A percentile compares a stretch with the other conserved stretches of the same genome.
phyloP scores from a whole-genome alignment of 805 yeast species.

The Candida berthetii region DNA sequence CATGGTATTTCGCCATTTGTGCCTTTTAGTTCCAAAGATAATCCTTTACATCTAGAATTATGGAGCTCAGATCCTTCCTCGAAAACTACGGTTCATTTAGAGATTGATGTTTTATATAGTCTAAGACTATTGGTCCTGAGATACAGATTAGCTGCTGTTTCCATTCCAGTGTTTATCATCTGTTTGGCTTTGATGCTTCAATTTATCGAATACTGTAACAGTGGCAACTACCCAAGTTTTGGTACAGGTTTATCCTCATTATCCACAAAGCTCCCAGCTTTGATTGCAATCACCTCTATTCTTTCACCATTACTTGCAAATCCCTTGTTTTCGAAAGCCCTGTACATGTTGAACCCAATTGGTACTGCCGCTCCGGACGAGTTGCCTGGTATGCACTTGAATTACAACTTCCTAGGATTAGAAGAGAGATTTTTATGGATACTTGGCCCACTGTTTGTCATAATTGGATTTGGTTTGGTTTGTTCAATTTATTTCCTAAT shows the following conservation, averaged over 20 bases:
- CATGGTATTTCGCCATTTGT: constrained; percentile 71
- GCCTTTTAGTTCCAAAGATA: constrained; percentile 33
- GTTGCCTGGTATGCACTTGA: constrained; percentile 35
- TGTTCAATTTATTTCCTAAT: constrained; percentile 4
- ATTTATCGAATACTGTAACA: constrained; percentile 33
- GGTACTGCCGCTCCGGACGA: constrained; percentile 39
- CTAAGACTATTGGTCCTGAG: constrained; percentile 66
- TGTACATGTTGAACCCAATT: constrained; percentile 47
- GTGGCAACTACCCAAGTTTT: constrained; percentile 35
- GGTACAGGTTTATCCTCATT: constrained; percentile 38
- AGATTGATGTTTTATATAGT: constrained; percentile 51
- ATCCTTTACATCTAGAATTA: constrained; percentile 35
- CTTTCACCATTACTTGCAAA: constrained; percentile 33
- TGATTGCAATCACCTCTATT: constrained; percentile 22
- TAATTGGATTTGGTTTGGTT: constrained; percentile 39
- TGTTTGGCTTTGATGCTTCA: constrained; percentile 50
- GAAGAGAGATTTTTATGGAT: constrained; percentile 50
- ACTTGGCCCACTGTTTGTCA: constrained; percentile 51
- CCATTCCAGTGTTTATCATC: constrained; percentile 61
- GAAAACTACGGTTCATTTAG: constrained; percentile 15
- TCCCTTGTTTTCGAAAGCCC: constrained; percentile 28
- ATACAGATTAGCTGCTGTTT: constrained; percentile 68
- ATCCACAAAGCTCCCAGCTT: constrained; percentile 19
- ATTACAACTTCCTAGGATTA: constrained; percentile 64
- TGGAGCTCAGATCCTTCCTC: constrained; percentile 34